Base-by-base conservation (phyloP, 2,329 filamentous ascomycete species). In the Diaporthe batatas region DNA sequence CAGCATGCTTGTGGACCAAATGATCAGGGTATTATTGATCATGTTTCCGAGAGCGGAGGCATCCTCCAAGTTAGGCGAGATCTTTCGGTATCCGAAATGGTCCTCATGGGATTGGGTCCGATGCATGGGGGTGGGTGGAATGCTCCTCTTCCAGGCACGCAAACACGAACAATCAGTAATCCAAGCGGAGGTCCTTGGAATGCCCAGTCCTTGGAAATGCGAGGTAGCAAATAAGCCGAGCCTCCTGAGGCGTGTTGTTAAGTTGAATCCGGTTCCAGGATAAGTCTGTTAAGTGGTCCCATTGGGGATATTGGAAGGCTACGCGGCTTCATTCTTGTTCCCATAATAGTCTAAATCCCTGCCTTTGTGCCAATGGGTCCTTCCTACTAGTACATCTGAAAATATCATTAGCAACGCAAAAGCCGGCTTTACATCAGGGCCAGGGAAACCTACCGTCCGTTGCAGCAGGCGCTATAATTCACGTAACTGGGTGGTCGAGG, bases 341-440 rank as follows among this genome's bases (percentile, higher is more conserved):
- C n/a, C 39, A 36, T 25, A 67, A 36, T 25, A 67, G 10, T 12
- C n/a, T 21, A 16, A 8, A 21, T 2, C 21, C 10, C 1, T 53
- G 21, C 12, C 44, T 12, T 12, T 65, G 14, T 4, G 44, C 5
- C 47, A 65, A 36, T 36, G 29, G 16, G 2, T 10, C 6, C 25
- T 5, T 5, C 7, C 1, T 6, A n/a, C n/a, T n/a, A n/a, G n/a
- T n/a, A 14, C 36, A 21, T 29, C 21, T 53, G 10, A 10, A 18
- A 6, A 36, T 2, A 8, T 21, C 1, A 53, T 67, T 11, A 67
- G 62, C 32, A 39, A 67, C 32, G n/a, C 12, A 8, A 8, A 25
- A 16, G n/a, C n/a, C 4, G 21, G 32, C 0, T 1, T 10, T 29
- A 65, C 25, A 4, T 0, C 4, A 3, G 44, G 12, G n/a, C 12